Conservation (phyloP, 2,329 filamentous ascomycete genomes). For the Xylaria polymorpha region DNA sequence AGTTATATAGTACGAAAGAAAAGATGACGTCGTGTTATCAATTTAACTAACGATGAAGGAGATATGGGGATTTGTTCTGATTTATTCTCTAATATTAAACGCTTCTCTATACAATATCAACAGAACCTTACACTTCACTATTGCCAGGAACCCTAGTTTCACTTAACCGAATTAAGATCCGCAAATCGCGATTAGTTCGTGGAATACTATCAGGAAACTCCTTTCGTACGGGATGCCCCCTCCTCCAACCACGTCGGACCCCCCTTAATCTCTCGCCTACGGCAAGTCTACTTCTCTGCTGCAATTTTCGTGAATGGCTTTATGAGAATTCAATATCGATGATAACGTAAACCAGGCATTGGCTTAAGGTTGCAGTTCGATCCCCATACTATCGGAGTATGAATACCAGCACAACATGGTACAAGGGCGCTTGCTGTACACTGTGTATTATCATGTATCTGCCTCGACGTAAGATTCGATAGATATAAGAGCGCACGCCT, state of each 20-base stretch:
- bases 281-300: constrained; percentile 5
- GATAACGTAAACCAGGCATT: neutral
- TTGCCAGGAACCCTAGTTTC: no score
- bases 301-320: neutral
- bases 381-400: neutral
- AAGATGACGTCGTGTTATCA: neutral
- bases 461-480: no score
- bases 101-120: no score
- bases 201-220: neutral
- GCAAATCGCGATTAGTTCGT: neutral
- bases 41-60: neutral
- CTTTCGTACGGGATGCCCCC: no score
- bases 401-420: neutral
- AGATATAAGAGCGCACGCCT: no score
- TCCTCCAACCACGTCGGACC: constrained; percentile 1
- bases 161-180: neutral
- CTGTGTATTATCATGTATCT: no score
- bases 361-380: neutral
- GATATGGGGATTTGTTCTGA: neutral
- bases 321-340: neutral
- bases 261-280: constrained; percentile 20
- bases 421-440: no score
- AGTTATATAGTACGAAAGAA: neutral
- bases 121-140: neutral
- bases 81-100: neutral